These are phyloP conservation scores for Pythium apleroticum DNA, from an alignment of 352 stramenopile genomes.

Conservation along the genomic window DNA sequence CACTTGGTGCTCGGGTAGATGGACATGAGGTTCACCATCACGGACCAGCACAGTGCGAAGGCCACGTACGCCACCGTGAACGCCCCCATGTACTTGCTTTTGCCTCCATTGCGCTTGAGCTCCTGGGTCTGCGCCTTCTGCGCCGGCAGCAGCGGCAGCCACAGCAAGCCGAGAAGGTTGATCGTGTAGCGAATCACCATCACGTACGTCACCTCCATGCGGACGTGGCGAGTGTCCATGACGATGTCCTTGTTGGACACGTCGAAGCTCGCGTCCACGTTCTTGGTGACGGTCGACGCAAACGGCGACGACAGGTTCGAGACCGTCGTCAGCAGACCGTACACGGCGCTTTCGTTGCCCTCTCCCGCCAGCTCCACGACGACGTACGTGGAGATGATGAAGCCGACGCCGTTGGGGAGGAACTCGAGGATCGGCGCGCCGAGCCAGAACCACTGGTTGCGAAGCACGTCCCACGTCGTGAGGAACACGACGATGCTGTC, in stretches of 20 bases:
- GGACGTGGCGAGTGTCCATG: neutral
- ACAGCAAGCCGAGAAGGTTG: neutral
- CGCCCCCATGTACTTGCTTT: neutral
- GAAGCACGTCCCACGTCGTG: neutral
- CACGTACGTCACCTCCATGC: slow-evolving; percentile 2
- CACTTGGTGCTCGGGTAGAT: slow-evolving; percentile 3
- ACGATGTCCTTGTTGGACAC: slow-evolving; percentile 1
- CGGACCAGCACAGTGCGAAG: neutral
- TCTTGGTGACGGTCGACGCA: slow-evolving; percentile 2
- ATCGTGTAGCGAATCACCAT: slow-evolving; percentile 1
- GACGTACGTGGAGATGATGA: slow-evolving; percentile 5
- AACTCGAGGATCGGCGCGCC: slow-evolving; percentile 1
- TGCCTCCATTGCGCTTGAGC: neutral
- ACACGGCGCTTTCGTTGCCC: slow-evolving; percentile 1
- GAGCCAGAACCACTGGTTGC: slow-evolving; percentile 2
- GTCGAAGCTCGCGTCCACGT: neutral
- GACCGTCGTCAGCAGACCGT: slow-evolving; percentile 1
- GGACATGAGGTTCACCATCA: slow-evolving; percentile 6
- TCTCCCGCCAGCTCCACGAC: slow-evolving; percentile 1
- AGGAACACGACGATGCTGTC: slow-evolving; percentile 1
- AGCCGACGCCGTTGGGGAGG: slow-evolving; percentile 2
- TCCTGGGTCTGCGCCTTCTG: slow-evolving; percentile 5
- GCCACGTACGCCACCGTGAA: neutral
- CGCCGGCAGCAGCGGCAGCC: neutral
- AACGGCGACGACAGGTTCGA: neutral